Evolutionary conservation across 225 moss, liverwort and hornwort species (phyloP).

Genomic region (Polytrichum commune): DNA sequence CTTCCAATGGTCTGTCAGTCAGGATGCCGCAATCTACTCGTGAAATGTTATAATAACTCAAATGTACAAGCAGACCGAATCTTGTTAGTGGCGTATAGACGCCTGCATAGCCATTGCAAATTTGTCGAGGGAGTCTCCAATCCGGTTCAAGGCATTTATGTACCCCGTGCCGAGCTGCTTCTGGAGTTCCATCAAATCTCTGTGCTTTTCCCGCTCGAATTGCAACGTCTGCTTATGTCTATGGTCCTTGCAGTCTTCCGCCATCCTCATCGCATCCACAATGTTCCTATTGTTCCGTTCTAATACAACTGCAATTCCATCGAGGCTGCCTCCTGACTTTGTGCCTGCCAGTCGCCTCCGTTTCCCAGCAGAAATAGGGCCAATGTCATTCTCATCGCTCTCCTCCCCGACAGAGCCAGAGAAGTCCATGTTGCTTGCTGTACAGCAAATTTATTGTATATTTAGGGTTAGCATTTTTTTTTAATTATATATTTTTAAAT

Average conservation of each 20-base stretch:
- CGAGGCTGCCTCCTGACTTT: constrained; percentile 50
- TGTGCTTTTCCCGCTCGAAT: constrained; percentile 88
- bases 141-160: constrained; percentile 82
- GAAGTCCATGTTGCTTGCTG: constrained; percentile 80
- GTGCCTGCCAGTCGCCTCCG: constrained; percentile 51
- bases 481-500: too few species aligned
- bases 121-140: constrained; percentile 87
- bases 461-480: too few species aligned
- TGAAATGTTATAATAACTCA: too few species aligned
- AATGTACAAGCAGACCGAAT: constrained; percentile 9
- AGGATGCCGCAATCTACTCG: too few species aligned
- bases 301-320: constrained; percentile 69
- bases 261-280: constrained; percentile 65
- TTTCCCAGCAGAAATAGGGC: constrained; percentile 65
- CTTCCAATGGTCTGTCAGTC: too few species aligned
- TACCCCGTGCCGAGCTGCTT: constrained; percentile 80
- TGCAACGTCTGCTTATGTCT: constrained; percentile 78
- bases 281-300: constrained; percentile 81
- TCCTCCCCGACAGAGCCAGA: constrained; percentile 77
- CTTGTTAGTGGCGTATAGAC: constrained; percentile 41
- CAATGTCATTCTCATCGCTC: constrained; percentile 77
- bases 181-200: constrained; percentile 76
- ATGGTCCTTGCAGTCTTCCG: constrained; percentile 80
- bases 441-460: constrained; percentile 23
- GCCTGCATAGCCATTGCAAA: constrained; percentile 86